Conservation (phyloP, 768 basidiomycete genomes). For the Kwoniella heveanensis region DNA sequence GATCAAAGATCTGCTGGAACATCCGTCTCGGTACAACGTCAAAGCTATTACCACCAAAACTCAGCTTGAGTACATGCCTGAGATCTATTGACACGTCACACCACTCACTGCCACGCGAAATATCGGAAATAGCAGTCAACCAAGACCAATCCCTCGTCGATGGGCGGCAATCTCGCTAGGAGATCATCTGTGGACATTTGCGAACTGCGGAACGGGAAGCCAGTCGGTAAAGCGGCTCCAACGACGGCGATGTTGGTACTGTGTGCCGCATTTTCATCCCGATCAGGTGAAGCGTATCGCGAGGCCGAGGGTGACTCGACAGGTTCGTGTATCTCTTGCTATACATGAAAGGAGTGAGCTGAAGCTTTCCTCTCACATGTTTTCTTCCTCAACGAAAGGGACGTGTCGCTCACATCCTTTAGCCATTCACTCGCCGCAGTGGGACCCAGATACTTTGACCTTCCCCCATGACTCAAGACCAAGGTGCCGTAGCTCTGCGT, state of each 20-base stretch:
- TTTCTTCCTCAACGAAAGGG: background rate
- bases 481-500: constrained; percentile 26
- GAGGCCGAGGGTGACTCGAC: constrained; percentile 1
- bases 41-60: constrained; percentile 16
- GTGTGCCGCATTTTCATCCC: background rate
- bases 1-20: constrained; percentile 5
- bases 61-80: too few species aligned
- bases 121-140: constrained; percentile 28
- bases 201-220: constrained; percentile 8
- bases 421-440: constrained; percentile 36
- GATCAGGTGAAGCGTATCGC: background rate
- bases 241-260: too few species aligned
- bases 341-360: too few species aligned
- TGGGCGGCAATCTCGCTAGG: constrained; percentile 14
- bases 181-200: background rate
- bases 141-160: constrained; percentile 20
- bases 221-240: too few species aligned
- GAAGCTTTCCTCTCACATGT: background rate
- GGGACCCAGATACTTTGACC: constrained; percentile 32
- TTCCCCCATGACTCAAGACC: constrained; percentile 23
- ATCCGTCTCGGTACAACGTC: constrained; percentile 19
- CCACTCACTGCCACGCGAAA: constrained; percentile 27
- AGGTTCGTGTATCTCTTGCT: constrained; percentile 2
- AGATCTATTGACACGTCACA: too few species aligned
- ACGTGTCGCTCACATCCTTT: constrained; percentile 23